Evolutionary conservation across 345 rosid species (phyloP).

Genomic region (Balakata baccata): DNA sequence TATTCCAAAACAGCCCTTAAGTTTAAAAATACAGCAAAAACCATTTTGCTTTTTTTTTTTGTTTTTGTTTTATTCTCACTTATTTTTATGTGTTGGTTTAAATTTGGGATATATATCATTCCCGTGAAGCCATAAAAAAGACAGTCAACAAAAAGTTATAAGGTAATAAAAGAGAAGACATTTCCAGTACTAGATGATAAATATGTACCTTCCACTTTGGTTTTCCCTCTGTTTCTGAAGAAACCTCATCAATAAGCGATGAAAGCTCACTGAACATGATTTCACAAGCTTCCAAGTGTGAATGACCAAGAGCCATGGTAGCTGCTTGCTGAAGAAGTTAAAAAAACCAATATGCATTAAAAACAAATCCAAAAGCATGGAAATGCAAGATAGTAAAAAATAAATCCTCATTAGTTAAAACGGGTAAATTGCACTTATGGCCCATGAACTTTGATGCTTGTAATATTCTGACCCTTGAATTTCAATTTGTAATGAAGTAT

Average conservation of each 20-base stretch:
- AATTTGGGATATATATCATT: background rate
- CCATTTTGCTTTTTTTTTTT: too few species aligned
- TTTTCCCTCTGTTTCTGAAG: constrained; percentile 87
- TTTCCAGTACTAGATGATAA: background rate
- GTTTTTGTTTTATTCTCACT: too few species aligned
- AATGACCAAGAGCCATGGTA: constrained; percentile 95
- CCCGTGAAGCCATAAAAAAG: background rate
- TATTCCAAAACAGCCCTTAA: too few species aligned
- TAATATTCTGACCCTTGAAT: too few species aligned
- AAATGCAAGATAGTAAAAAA: background rate
- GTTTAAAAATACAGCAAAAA: too few species aligned
- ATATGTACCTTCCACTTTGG: constrained; percentile 89
- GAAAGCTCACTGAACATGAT: constrained; percentile 86
- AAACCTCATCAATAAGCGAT: constrained; percentile 87
- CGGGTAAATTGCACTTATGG: background rate
- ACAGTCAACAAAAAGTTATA: too few species aligned
- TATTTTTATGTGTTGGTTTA: too few species aligned
- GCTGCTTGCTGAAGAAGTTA: constrained; percentile 67
- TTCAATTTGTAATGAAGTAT: too few species aligned
- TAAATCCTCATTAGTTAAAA: constrained; percentile 1
- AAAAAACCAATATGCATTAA: constrained; percentile 13
- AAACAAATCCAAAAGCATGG: background rate
- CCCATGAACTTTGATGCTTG: too few species aligned
- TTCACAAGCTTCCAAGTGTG: constrained; percentile 97
- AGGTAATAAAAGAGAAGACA: too few species aligned